Conservation (phyloP, 2,329 filamentous ascomycete species). For the Fusarium miscanthi region DNA sequence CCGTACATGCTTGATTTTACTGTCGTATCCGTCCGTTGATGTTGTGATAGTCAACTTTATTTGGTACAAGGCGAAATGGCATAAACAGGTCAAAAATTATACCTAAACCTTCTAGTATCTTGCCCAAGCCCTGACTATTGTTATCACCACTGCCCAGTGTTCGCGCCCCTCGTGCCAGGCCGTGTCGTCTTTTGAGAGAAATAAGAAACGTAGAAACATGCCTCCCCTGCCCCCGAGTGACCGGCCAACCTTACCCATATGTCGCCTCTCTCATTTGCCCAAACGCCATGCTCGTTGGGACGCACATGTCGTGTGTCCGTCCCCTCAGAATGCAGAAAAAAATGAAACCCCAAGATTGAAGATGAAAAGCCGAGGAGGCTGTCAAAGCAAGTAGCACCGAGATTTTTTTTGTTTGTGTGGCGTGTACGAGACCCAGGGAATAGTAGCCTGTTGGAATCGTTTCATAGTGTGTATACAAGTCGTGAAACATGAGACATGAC, state of each 20-base stretch:
- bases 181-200: slow-evolving; percentile 27
- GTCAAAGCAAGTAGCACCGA: slow-evolving; percentile 30
- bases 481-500: slow-evolving; percentile 24
- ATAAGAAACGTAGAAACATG: slow-evolving; percentile 24
- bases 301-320: slow-evolving; percentile 36
- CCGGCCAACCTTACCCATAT: slow-evolving; percentile 33
- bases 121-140: background rate
- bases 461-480: slow-evolving; percentile 46
- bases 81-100: slow-evolving; percentile 1
- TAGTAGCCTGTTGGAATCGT: slow-evolving; percentile 43
- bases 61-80: background rate
- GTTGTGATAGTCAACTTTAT: background rate
- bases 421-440: slow-evolving; percentile 20
- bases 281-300: slow-evolving; percentile 50
- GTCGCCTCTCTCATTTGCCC: slow-evolving; percentile 41
- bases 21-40: background rate
- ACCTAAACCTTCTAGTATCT: background rate
- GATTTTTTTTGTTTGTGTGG: slow-evolving; percentile 32
- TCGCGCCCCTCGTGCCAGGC: slow-evolving; percentile 14
- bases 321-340: slow-evolving; percentile 41
- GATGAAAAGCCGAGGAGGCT: slow-evolving; percentile 35
- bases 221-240: slow-evolving; percentile 18
- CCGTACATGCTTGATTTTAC: background rate
- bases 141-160: background rate
- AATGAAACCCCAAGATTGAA: slow-evolving; percentile 19